Conservation (phyloP, 805 yeast species). For the Candida boidinii region DNA sequence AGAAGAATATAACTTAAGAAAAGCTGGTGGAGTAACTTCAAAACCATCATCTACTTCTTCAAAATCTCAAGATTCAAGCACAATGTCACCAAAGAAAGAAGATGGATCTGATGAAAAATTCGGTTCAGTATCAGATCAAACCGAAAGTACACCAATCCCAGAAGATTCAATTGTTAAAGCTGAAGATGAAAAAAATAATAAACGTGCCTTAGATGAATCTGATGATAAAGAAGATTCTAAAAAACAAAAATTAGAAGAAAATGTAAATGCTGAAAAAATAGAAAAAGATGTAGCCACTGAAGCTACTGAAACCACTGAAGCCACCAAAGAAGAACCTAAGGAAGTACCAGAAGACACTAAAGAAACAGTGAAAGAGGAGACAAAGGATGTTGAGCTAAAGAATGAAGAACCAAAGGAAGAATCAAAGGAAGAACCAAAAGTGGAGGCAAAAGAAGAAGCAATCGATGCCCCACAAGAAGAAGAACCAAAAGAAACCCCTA, state of each 20-base stretch:
- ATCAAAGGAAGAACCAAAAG: constrained; percentile 2
- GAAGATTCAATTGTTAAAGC: constrained; percentile 1
- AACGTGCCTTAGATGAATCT: too few relatives aligned
- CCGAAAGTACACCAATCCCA: too few relatives aligned
- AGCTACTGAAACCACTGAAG: background rate
- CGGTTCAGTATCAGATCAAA: too few relatives aligned
- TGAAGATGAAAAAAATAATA: constrained; percentile 3
- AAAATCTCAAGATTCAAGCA: too few relatives aligned
- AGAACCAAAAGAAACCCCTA: background rate
- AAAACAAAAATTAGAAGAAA: background rate
- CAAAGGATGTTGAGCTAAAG: constrained; percentile 4
- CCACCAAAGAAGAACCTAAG: constrained; percentile 3
- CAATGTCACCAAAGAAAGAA: too few relatives aligned
- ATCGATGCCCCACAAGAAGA: constrained; percentile 1
- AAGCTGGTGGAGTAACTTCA: constrained; percentile 1
- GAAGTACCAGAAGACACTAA: constrained; percentile 5
- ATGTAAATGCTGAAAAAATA: background rate
- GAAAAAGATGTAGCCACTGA: background rate
- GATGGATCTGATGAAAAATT: too few relatives aligned
- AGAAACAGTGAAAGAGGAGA: constrained; percentile 7
- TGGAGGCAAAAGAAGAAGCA: constrained; percentile 4
- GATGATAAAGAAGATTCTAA: background rate
- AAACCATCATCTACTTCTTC: background rate
- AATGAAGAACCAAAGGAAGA: constrained; percentile 3
- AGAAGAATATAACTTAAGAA: constrained; percentile 30